Base-by-base conservation (phyloP, 2,329 filamentous ascomycete genomes). In the Monosporascus ibericus region DNA sequence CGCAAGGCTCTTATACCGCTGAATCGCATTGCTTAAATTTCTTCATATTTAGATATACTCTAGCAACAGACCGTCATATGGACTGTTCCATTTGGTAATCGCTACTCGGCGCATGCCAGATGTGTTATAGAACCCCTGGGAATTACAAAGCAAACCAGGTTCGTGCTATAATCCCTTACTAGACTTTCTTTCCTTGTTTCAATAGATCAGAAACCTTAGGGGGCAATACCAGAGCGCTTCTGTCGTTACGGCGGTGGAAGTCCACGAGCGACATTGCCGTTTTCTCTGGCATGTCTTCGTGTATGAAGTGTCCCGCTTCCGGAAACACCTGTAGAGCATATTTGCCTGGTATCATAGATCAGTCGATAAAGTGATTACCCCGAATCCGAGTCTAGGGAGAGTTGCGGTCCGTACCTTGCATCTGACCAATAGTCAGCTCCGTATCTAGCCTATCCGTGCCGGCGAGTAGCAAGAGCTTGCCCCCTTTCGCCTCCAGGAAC, bases 321-420 rank as follows among this genome's bases (percentile, higher is more conserved):
- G 94, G 92, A 62, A 97, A 88, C 6, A 99, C 92, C 61, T 96
- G 89, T 46, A 99, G 75, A 52, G 95, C 91, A 66, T 97, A 99
- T 77, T 97, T 97, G 5, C 92, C 87, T 84, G 6, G 34, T 48
- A 14, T 30, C 6, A 22, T 11, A 69, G 42, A 5, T 18, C 25
- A 44, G 27, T 46, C 8, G 47, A 42, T 37, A 22, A 34, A 44
- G 51, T 52, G 22, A 49, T 52, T 52, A 27, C 38, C 17, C 24
- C 46, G 18, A 48, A 22, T 36, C 44, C 46, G 38, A 22, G 18
- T 30, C 8, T 38, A 44, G 20, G 24, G 44, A 17, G 11, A 1
- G 9, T 14, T 11, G 30, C 30, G 30, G 11, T 36, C 48, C 52
- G 22, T 61, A 67, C 65, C 65, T 64, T 68, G 65, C 65, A 68